These are phyloP conservation scores for Leptographium flavum DNA, from an alignment of 2,329 filamentous ascomycete genomes.

Conservation along the genomic window DNA sequence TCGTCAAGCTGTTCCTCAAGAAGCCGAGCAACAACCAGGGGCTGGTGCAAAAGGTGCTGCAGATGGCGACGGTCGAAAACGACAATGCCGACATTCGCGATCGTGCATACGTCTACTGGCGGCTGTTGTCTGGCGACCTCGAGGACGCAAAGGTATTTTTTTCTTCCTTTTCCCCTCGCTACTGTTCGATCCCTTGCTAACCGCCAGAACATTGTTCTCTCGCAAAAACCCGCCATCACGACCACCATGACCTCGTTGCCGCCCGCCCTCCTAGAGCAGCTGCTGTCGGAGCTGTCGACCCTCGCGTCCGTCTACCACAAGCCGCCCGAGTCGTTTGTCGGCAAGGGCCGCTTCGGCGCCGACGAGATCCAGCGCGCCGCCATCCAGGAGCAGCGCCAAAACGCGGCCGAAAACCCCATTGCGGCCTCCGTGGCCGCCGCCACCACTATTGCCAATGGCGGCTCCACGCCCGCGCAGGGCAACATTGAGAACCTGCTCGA, in stretches of 20 bases:
- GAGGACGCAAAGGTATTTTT: constrained; percentile 65
- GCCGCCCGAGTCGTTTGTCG: constrained; percentile 93
- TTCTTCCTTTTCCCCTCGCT: no score
- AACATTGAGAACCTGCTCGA: constrained; percentile 93
- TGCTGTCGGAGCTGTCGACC: constrained; percentile 85
- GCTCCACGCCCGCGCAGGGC: constrained; percentile 38
- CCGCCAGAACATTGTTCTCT: constrained; percentile 68
- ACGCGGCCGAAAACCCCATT: constrained; percentile 85
- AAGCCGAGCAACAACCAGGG: constrained; percentile 85
- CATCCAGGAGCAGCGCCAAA: constrained; percentile 89
- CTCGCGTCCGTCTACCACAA: constrained; percentile 98
- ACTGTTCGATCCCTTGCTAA: neutral
- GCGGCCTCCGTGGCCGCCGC: constrained; percentile 66
- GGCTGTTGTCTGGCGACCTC: constrained; percentile 80
- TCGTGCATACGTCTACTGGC: constrained; percentile 96
- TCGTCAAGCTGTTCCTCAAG: constrained; percentile 95
- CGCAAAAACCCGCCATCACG: constrained; percentile 84
- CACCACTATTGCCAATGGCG: constrained; percentile 25
- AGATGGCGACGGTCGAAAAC: constrained; percentile 82
- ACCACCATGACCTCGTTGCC: constrained; percentile 89
- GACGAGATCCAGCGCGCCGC: constrained; percentile 90
- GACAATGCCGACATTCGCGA: constrained; percentile 97
- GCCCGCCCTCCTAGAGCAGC: constrained; percentile 67
- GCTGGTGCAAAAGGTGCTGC: constrained; percentile 86
- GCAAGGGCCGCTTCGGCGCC: constrained; percentile 84